These are phyloP conservation scores for Stellera chamaejasme DNA, from an alignment of 345 rosid genomes.

Conservation along the genomic window DNA sequence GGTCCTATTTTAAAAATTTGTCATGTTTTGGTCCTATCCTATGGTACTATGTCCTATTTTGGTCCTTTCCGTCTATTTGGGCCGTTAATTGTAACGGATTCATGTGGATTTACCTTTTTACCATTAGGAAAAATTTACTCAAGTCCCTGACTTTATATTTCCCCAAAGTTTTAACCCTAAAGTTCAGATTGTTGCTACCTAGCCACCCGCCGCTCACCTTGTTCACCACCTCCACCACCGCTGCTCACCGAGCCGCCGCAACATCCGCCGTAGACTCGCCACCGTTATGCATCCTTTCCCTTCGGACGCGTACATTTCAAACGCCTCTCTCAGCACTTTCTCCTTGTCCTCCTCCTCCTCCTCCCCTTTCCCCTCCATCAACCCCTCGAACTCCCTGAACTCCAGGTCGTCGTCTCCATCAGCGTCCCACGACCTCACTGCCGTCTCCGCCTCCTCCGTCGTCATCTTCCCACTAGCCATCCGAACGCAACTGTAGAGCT, in stretches of 20 bases:
- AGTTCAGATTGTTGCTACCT: too few relatives aligned
- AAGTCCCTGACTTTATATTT: too few relatives aligned
- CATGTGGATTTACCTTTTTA: too few relatives aligned
- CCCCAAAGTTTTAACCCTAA: too few relatives aligned
- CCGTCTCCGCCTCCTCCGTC: conserved; percentile 33
- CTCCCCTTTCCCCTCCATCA: conserved; percentile 19
- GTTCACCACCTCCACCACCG: too few relatives aligned
- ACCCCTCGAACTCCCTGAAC: conserved; percentile 30
- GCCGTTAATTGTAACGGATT: too few relatives aligned
- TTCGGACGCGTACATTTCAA: conserved; percentile 33
- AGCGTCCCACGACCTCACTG: conserved; percentile 26
- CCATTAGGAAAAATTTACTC: too few relatives aligned
- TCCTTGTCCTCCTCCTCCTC: conserved; percentile 29
- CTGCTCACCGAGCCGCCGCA: conserved; percentile 34
- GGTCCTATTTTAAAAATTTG: too few relatives aligned
- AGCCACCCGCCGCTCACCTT: too few relatives aligned
- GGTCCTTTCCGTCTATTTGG: too few relatives aligned
- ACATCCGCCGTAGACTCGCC: conserved; percentile 32
- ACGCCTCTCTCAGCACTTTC: conserved; percentile 30
- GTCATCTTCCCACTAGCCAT: conserved; percentile 29
- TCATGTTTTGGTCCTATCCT: too few relatives aligned
- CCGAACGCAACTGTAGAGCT: conserved; percentile 32
- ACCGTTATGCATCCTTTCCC: conserved; percentile 37
- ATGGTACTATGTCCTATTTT: too few relatives aligned
- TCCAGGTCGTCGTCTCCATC: conserved; percentile 39